Conservation (phyloP, 2,329 filamentous ascomycete species). For the Colletotrichum viniferum region DNA sequence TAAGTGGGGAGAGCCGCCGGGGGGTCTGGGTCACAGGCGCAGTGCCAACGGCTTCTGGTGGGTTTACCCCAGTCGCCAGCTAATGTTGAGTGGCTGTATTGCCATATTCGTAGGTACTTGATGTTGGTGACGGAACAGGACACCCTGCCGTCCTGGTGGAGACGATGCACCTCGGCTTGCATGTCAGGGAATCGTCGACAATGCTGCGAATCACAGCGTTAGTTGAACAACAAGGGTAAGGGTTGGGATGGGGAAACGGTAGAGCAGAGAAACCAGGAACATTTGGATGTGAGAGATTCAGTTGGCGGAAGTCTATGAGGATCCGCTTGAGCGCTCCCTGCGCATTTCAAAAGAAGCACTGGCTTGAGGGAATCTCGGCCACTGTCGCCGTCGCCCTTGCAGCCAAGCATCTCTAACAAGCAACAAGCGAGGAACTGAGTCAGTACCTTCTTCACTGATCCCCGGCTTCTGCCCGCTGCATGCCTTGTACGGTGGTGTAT, state of each 20-base stretch:
- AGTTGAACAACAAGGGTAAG: background rate
- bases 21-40: background rate
- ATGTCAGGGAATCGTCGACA: background rate
- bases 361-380: background rate
- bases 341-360: background rate
- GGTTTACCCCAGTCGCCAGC: background rate
- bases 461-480: background rate
- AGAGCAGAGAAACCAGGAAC: background rate
- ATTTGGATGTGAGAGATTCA: slow-evolving; percentile 1
- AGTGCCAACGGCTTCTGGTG: background rate
- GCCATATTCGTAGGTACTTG: background rate
- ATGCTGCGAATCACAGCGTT: slow-evolving; percentile 8
- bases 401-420: background rate
- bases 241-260: background rate
- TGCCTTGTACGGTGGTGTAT: background rate
- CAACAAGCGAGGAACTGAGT: background rate
- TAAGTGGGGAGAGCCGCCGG: slow-evolving; percentile 16
- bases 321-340: background rate
- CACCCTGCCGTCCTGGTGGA: background rate
- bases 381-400: background rate
- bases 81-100: background rate
- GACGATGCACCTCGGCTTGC: background rate
- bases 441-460: background rate
- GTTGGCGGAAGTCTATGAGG: background rate
- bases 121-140: background rate